Percentiles rank a stretch among this genome's conserved stretches.
Conservation (phyloP, 345 rosid genomes). For the Gossypium mustelinum region DNA sequence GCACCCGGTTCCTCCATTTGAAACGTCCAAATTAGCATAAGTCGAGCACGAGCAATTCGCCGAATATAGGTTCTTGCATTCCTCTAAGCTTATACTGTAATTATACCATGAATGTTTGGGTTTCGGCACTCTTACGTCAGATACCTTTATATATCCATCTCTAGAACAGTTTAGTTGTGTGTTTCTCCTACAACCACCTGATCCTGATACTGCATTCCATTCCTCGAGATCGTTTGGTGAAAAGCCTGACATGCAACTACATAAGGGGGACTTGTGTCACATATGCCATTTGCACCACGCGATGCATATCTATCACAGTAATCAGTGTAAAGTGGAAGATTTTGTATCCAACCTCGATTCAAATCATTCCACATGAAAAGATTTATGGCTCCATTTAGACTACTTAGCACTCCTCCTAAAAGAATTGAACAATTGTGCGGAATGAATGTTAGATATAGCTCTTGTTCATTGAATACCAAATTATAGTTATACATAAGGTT, state of each 20-base stretch:
- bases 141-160: slow-evolving; percentile 28
- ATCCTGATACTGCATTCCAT: slow-evolving; percentile 32
- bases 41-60: slow-evolving; percentile 46
- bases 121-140: slow-evolving; percentile 40
- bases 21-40: slow-evolving; percentile 35
- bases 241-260: slow-evolving; percentile 42
- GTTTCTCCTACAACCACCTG: slow-evolving; percentile 40
- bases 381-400: slow-evolving; percentile 22
- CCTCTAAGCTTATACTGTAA: slow-evolving; percentile 23
- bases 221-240: slow-evolving; percentile 26
- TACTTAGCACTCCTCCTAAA: slow-evolving; percentile 26
- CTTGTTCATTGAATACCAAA: slow-evolving; percentile 26
- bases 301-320: slow-evolving; percentile 33
- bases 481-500: slow-evolving; percentile 10
- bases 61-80: slow-evolving; percentile 30
- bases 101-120: slow-evolving; percentile 22
- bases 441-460: slow-evolving; percentile 29
- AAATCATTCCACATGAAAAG: slow-evolving; percentile 33
- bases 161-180: slow-evolving; percentile 21
- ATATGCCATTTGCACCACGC: slow-evolving; percentile 45
- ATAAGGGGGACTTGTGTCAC: slow-evolving; percentile 34
- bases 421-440: slow-evolving; percentile 13
- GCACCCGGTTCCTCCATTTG: slow-evolving; percentile 37
- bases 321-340: slow-evolving; percentile 27
- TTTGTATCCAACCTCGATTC: slow-evolving; percentile 26